A percentile compares a stretch with the other conserved stretches of the same genome.
Evolutionary conservation across 495 filamentous ascomycete genomes (phyloP).

Genomic region (Podospora didyma): DNA sequence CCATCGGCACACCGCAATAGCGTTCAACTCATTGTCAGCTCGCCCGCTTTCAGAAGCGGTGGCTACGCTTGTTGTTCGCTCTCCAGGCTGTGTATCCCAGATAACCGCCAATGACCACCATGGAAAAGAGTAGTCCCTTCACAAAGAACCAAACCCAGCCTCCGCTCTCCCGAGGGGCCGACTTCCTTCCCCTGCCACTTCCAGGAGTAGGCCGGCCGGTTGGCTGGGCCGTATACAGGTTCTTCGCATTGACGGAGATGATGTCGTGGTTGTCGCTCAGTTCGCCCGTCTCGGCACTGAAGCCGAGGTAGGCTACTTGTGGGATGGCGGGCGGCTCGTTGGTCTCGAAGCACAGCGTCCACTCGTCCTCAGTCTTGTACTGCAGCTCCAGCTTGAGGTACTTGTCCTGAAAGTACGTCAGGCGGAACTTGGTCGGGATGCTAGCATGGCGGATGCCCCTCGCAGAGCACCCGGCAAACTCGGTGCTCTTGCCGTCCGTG

Average conservation of each 20-base stretch:
- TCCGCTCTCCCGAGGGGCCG: constrained; percentile 39
- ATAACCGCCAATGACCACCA: constrained; percentile 69
- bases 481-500: constrained; percentile 90
- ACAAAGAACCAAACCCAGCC: constrained; percentile 93
- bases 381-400: constrained; percentile 85
- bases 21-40: constrained; percentile 8
- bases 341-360: constrained; percentile 86
- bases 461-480: constrained; percentile 92
- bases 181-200: constrained; percentile 36
- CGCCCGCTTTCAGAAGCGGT: constrained; percentile 64
- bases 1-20: no score
- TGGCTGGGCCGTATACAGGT: constrained; percentile 69
- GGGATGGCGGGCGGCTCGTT: constrained; percentile 73
- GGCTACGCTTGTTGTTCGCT: constrained; percentile 60
- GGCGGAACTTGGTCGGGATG: constrained; percentile 74
- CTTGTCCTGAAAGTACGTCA: constrained; percentile 97
- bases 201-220: constrained; percentile 38
- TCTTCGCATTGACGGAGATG: constrained; percentile 80
- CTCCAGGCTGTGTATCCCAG: constrained; percentile 82
- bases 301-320: constrained; percentile 88
- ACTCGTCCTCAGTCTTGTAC: constrained; percentile 85
- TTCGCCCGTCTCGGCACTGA: constrained; percentile 94
- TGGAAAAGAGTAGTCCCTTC: constrained; percentile 73
- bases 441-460: constrained; percentile 78
- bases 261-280: constrained; percentile 98